Conservation (phyloP, 78 protist species). For the Dictyostelium firmibasis region DNA sequence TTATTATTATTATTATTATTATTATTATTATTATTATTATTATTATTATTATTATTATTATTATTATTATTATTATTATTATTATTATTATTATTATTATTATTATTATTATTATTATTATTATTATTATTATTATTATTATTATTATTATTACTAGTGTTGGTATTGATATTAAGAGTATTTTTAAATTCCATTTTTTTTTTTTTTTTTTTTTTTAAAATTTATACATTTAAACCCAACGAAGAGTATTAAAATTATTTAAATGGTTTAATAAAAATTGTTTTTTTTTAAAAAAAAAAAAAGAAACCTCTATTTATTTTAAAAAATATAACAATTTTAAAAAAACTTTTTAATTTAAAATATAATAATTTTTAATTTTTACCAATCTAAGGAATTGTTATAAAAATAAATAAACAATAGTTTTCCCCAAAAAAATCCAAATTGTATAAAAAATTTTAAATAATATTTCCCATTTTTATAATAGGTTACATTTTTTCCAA, state of each 20-base stretch:
- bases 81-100: neutral
- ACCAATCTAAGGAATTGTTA: neutral
- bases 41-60: neutral
- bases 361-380: neutral
- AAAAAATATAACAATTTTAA: neutral
- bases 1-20: neutral
- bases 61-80: neutral
- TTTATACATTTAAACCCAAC: no score
- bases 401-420: neutral
- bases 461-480: no score
- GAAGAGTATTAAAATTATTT: neutral
- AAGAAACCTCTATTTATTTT: neutral
- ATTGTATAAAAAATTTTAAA: neutral
- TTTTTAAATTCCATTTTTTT: neutral
- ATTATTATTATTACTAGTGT: neutral
- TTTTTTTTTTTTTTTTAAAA: neutral
- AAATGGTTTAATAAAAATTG: neutral
- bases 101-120: neutral
- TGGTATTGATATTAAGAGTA: neutral
- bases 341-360: neutral
- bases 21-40: neutral
- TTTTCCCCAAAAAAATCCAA: neutral
- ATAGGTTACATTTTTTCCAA: neutral
- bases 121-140: neutral
- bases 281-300: neutral